phyloP scores from a whole-genome alignment of 106 monocot species.

The Platanthera guangdongensis region DNA sequence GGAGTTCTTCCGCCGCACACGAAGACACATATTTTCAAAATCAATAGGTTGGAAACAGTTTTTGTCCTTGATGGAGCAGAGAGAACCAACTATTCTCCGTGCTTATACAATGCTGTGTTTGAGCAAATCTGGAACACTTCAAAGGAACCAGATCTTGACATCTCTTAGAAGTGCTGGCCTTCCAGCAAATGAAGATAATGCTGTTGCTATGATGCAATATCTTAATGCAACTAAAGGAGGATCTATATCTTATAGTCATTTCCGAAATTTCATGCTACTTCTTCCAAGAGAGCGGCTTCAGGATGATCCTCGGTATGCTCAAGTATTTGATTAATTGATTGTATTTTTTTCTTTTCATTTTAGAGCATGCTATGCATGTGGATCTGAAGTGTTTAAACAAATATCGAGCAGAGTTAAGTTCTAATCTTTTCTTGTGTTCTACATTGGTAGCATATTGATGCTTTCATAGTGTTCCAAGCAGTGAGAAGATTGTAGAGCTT shows the following conservation, averaged over 20 bases:
- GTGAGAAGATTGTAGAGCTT: neutral
- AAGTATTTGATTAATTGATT: neutral
- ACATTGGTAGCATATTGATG: neutral
- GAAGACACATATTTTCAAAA: constrained; percentile 84
- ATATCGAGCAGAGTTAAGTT: neutral
- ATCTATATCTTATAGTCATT: constrained; percentile 93
- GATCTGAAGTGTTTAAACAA: neutral
- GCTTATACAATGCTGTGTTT: constrained; percentile 91
- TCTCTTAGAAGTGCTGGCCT: constrained; percentile 88
- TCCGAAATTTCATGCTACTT: constrained; percentile 96
- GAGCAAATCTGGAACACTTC: constrained; percentile 94
- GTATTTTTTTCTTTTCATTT: neutral
- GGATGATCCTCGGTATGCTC: constrained; percentile 85
- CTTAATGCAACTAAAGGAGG: constrained; percentile 64
- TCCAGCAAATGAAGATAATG: constrained; percentile 96
- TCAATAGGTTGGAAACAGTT: constrained; percentile 97
- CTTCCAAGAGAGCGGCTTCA: constrained; percentile 92
- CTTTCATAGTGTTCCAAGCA: neutral
- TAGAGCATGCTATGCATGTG: neutral
- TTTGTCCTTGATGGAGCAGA: constrained; percentile 88
- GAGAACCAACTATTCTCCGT: constrained; percentile 88
- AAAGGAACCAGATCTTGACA: constrained; percentile 82
- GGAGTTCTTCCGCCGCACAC: constrained; percentile 67
- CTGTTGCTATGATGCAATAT: constrained; percentile 87
- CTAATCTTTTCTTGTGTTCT: neutral